These are phyloP conservation scores for Monsonia emarginata DNA, from an alignment of 441 rosid species.

Conservation along the genomic window DNA sequence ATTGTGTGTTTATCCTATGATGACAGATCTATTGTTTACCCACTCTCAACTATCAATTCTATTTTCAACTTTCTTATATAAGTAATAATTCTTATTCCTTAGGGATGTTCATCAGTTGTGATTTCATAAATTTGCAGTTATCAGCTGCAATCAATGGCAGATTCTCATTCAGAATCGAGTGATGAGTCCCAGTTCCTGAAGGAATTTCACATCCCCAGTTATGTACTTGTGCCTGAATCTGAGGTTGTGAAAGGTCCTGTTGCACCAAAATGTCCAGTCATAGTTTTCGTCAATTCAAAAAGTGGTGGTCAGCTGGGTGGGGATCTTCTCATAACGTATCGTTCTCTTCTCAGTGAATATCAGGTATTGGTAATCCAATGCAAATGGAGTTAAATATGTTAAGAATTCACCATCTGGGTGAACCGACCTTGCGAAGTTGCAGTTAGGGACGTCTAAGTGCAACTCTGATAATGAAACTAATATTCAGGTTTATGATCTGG, in stretches of 20 bases:
- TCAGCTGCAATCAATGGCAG: neutral
- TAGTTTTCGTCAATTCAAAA: constrained; percentile 38
- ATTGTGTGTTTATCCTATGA: neutral
- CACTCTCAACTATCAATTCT: neutral
- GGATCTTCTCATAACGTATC: constrained; percentile 30
- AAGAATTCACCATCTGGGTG: neutral
- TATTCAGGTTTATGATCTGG: constrained; percentile 37
- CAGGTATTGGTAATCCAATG: constrained; percentile 23
- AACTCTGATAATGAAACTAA: neutral
- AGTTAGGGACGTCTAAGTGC: neutral
- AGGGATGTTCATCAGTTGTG: neutral
- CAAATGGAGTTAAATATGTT: neutral
- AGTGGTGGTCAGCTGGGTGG: constrained; percentile 47
- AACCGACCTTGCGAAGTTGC: neutral
- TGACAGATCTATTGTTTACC: neutral
- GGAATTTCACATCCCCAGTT: constrained; percentile 31
- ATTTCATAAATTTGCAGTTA: neutral
- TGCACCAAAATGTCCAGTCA: constrained; percentile 35
- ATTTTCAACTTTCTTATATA: neutral
- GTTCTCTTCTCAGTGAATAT: constrained; percentile 33
- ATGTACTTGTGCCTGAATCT: constrained; percentile 28
- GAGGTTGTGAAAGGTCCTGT: constrained; percentile 9
- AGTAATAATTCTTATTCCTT: neutral
- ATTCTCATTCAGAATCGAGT: neutral
- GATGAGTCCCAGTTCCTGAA: constrained; percentile 2